These are phyloP conservation scores for Solanum aculeatissimum DNA, from an alignment of 305 asterid genomes.

Conservation along the genomic window DNA sequence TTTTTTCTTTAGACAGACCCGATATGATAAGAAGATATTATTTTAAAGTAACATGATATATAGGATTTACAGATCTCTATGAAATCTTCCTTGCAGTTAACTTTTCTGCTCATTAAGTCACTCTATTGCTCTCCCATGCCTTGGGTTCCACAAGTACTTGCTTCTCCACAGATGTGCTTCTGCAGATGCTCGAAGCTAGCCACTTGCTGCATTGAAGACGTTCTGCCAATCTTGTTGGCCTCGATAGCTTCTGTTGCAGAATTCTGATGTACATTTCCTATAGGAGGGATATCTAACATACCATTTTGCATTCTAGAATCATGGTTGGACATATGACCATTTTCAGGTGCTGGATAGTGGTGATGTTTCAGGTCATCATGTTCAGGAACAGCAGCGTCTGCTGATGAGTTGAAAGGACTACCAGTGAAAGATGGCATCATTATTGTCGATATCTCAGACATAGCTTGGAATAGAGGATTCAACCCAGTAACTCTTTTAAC, in stretches of 20 bases:
- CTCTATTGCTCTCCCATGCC: constrained; percentile 21
- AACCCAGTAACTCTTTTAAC: constrained; percentile 87
- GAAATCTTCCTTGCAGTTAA: neutral
- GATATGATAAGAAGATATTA: neutral
- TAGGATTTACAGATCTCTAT: neutral
- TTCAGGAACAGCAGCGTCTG: constrained; percentile 60
- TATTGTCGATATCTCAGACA: constrained; percentile 60
- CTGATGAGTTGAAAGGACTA: constrained; percentile 52
- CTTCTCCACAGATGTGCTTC: constrained; percentile 54
- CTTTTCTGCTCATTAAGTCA: neutral
- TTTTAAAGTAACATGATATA: neutral
- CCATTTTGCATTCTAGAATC: constrained; percentile 34
- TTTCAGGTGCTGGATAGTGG: constrained; percentile 31
- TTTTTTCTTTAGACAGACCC: neutral
- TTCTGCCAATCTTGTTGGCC: constrained; percentile 45
- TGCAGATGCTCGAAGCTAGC: constrained; percentile 89
- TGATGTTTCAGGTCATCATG: constrained; percentile 43
- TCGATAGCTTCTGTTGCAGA: constrained; percentile 14
- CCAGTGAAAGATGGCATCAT: constrained; percentile 45
- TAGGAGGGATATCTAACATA: constrained; percentile 29
- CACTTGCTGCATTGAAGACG: constrained; percentile 68
- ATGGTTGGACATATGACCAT: constrained; percentile 22
- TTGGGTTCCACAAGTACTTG: constrained; percentile 24
- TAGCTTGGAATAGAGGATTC: constrained; percentile 68
- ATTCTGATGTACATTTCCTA: constrained; percentile 25